A percentile compares a stretch with the other conserved stretches of the same genome.
Conservation (phyloP, 768 basidiomycete genomes). For the Hygrocybe punicea region DNA sequence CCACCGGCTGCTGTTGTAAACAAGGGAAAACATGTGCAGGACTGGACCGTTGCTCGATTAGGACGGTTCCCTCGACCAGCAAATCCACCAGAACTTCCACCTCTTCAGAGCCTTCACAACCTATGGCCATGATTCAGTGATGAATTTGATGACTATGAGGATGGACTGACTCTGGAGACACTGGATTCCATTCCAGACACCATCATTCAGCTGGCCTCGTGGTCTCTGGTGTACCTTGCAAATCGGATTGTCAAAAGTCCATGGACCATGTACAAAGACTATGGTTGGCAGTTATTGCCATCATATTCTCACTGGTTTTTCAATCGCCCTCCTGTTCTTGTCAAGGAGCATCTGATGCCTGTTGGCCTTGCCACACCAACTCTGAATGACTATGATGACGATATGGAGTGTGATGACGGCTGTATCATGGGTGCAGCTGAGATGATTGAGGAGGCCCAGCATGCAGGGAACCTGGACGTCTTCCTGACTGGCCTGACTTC, state of each 20-base stretch:
- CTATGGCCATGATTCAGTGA: neutral
- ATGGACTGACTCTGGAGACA: slow-evolving; percentile 8
- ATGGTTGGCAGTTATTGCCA: slow-evolving; percentile 12
- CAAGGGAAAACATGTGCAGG: neutral
- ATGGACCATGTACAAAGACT: slow-evolving; percentile 15
- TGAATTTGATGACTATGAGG: slow-evolving; percentile 14
- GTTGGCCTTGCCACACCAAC: neutral
- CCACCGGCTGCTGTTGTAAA: neutral
- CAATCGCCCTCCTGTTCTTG: neutral
- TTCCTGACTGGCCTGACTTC: slow-evolving; percentile 13
- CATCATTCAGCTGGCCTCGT: neutral
- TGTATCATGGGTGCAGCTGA: slow-evolving; percentile 11
- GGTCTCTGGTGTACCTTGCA: slow-evolving; percentile 10
- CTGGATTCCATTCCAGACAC: slow-evolving; percentile 5
- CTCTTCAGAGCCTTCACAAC: neutral
- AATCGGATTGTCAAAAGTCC: slow-evolving; percentile 9
- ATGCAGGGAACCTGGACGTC: neutral
- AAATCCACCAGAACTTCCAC: slow-evolving; percentile 4
- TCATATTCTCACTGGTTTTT: slow-evolving; percentile 10
- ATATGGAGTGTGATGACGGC: neutral
- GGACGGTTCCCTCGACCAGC: slow-evolving; percentile 4
- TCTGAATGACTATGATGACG: neutral
- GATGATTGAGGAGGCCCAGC: slow-evolving; percentile 5
- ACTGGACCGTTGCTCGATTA: neutral
- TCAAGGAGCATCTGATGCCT: slow-evolving; percentile 12